Evolutionary conservation across 306 rosid genomes (phyloP), one percentile per base, ranked within the genome.

Genomic region (Cucurbita argyrosperma): DNA sequence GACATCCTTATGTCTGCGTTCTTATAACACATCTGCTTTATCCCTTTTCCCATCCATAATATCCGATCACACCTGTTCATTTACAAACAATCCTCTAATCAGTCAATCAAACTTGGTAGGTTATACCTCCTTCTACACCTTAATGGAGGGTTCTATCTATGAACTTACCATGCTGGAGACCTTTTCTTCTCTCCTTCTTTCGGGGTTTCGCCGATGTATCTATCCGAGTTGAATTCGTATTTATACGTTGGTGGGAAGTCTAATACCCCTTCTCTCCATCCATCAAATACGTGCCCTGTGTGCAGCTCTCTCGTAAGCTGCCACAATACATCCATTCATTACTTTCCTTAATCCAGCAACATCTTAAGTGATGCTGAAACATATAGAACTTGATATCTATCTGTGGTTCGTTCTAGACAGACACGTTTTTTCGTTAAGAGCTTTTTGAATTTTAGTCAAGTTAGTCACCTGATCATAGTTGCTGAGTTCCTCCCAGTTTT

Each of bases 201-300:
- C 9, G 84, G 88, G 71, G 74, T 82, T 83, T 88, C 91, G 21
- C 99, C 96, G 19, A 86, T 82, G 79, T 89, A 94, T 89, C 82
- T 84, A 79, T 87, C 82, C 7, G 95, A 80, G 79, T 91, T 84
- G 75, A 84, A 54, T 76, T 85, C 97, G 79, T 94, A 94, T 72
- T 94, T 94, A 82, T 94, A 94, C 53, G 99, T 94, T 14, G 99
- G 99, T 59, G 97, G 90, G 80, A 94, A 94, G 18, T 88, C 87
- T 79, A 91, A 84, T 63, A 35, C 45, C 65, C 96, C 99, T 42
- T 94, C 99, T 72, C 80, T 91, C 99, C 99, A 94, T 84, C 99
- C 99, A 60, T 82, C 91, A 55, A 94, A 94, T 21, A 94, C 97
- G 19, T 45, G 95, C 52, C 99, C 96, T 13, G 59, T 67, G n/a